Conservation (phyloP, 2,329 filamentous ascomycete species). For the Colletotrichum sp. region DNA sequence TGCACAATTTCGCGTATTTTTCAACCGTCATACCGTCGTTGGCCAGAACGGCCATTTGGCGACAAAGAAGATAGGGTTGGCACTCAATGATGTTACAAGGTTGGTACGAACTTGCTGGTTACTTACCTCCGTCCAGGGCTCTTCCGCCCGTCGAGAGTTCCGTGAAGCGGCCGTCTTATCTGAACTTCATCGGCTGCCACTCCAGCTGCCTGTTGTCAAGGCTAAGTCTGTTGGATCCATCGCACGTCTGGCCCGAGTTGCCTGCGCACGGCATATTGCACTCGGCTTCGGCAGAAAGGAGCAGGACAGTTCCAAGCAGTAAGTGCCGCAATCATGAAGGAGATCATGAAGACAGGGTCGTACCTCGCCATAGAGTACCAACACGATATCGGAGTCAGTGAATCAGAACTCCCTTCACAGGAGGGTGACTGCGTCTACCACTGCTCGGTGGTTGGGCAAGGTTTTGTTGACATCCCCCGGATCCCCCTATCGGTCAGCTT, state of each 20-base stretch:
- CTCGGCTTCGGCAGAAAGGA: not conserved
- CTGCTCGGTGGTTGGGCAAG: no score
- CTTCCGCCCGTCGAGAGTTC: not conserved
- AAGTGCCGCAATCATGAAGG: no score
- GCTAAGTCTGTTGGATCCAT: not conserved
- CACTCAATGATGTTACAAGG: not conserved
- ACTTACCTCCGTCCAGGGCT: not conserved
- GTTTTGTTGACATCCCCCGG: no score
- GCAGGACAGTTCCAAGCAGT: no score
- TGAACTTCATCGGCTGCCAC: not conserved
- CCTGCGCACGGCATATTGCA: not conserved
- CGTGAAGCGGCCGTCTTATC: not conserved
- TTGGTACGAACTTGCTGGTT: not conserved
- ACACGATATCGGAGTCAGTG: no score
- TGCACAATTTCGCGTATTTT: not conserved
- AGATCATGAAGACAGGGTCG: no score
- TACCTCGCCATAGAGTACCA: no score
- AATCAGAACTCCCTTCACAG: no score
- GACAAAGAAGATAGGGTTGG: not conserved
- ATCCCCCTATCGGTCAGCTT: no score
- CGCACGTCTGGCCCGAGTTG: not conserved
- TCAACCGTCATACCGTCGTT: not conserved
- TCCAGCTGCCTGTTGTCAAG: not conserved
- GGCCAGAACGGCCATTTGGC: not conserved
- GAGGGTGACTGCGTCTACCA: no score